Evolutionary conservation across 2,329 filamentous ascomycete genomes (phyloP).

Genomic region (Ceratocystis colombiana): DNA sequence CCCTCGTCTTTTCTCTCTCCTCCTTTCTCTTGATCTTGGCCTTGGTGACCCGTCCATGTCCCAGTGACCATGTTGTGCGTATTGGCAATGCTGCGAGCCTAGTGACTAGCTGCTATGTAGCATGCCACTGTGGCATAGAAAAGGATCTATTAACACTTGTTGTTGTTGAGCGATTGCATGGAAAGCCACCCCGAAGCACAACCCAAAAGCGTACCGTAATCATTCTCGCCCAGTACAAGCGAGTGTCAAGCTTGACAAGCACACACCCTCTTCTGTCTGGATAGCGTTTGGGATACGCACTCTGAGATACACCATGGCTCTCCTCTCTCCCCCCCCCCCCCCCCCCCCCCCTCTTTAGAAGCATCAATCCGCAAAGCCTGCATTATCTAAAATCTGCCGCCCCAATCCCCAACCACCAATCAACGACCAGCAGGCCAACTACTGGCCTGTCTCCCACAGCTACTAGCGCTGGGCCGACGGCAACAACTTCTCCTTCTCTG

Average conservation of each 20-base stretch:
- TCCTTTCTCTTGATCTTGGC: not conserved
- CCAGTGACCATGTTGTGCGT: not conserved
- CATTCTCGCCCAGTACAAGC: not conserved
- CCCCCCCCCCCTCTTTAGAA: not conserved
- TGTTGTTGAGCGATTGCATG: not conserved
- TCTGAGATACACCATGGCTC: not conserved
- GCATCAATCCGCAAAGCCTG: not conserved
- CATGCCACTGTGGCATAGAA: not conserved
- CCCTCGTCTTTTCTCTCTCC: not conserved
- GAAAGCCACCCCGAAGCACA: not conserved
- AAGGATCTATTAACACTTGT: not conserved
- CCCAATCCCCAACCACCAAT: not conserved
- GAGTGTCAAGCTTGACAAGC: not conserved
- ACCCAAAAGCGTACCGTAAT: not conserved
- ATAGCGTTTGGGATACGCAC: not conserved
- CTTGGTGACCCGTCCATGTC: not conserved
- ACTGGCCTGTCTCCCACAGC: not conserved
- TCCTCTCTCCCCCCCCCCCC: not conserved
- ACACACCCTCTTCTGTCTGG: not conserved
- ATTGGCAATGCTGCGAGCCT: not conserved
- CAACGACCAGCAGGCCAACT: not conserved
- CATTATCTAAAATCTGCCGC: not conserved
- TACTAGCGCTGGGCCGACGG: too few relatives aligned
- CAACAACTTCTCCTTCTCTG: not conserved
- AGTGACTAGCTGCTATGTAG: not conserved